phyloP scores from a whole-genome alignment of 2,329 filamentous ascomycete species.

The Zarea fungicola region DNA sequence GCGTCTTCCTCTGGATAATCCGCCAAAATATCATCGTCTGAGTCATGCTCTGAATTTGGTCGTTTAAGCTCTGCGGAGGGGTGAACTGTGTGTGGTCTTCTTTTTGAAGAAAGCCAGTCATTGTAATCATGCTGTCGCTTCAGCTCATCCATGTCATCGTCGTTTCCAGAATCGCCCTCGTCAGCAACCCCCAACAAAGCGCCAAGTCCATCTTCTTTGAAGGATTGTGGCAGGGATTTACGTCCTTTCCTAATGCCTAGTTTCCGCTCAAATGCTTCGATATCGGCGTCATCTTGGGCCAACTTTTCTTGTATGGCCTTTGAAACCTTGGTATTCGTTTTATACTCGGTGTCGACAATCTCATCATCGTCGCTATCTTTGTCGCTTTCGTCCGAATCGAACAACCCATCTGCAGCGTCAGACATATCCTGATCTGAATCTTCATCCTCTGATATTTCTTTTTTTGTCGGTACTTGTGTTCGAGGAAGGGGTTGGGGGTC shows the following conservation, averaged over 20 bases:
- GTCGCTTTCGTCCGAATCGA: conserved; percentile 18
- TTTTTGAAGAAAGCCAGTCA: conserved; percentile 56
- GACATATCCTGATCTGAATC: conserved; percentile 3
- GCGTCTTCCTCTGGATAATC: conserved; percentile 31
- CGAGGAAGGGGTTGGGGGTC: neutral
- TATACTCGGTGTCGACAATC: conserved; percentile 19
- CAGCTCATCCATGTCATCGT: conserved; percentile 51
- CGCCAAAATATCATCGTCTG: conserved; percentile 22
- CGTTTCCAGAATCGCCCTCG: conserved; percentile 36
- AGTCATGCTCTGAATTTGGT: conserved; percentile 23
- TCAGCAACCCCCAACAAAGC: conserved; percentile 68
- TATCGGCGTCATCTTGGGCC: conserved; percentile 80
- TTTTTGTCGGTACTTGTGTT: neutral
- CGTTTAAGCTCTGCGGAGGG: conserved; percentile 24
- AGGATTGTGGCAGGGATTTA: conserved; percentile 66
- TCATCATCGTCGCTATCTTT: conserved; percentile 18
- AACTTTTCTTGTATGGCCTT: conserved; percentile 55
- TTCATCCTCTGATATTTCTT: neutral
- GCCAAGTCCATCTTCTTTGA: conserved; percentile 77
- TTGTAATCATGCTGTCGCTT: conserved; percentile 56
- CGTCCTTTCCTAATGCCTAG: conserved; percentile 73
- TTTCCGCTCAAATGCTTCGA: conserved; percentile 80
- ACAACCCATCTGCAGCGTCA: conserved; percentile 1
- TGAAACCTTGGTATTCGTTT: conserved; percentile 25
- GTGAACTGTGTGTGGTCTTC: conserved; percentile 33